These are phyloP conservation scores for Taphrina communis DNA, from an alignment of 1,139 yeast genomes.

Conservation along the genomic window DNA sequence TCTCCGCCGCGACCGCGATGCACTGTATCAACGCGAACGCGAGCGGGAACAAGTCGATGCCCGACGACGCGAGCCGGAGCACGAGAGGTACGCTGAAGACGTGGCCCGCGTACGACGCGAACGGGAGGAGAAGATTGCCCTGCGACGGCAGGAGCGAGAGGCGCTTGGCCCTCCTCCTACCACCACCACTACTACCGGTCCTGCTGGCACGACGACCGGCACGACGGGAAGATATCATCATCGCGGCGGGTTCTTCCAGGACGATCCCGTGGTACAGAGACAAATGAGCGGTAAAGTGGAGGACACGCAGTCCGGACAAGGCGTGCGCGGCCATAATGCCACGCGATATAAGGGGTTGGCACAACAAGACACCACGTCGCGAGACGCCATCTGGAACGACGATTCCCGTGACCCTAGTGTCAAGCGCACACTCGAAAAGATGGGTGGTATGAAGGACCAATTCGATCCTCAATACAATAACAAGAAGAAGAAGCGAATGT, in stretches of 20 bases:
- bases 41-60: slow-evolving; percentile 55
- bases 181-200: too few relatives aligned
- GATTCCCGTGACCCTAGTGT: slow-evolving; percentile 4
- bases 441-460: slow-evolving; percentile 18
- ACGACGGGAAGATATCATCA: slow-evolving; percentile 50
- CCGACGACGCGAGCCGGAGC: slow-evolving; percentile 50
- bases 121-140: slow-evolving; percentile 43
- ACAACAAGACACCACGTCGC: slow-evolving; percentile 10
- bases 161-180: background rate
- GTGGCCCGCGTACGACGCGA: slow-evolving; percentile 44
- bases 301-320: slow-evolving; percentile 17
- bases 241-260: slow-evolving; percentile 53
- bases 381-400: slow-evolving; percentile 17
- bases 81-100: slow-evolving; percentile 48
- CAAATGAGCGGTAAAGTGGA: background rate
- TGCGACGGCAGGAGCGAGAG: slow-evolving; percentile 8
- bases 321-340: slow-evolving; percentile 12
- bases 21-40: slow-evolving; percentile 53
- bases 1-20: slow-evolving; percentile 56
- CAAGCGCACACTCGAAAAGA: slow-evolving; percentile 9
- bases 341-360: slow-evolving; percentile 13
- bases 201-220: slow-evolving; percentile 38
- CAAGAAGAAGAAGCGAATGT: slow-evolving; percentile 10
- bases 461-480: background rate
- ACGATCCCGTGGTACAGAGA: slow-evolving; percentile 21